Conservation (phyloP, 192 early-diverging fungal genomes). For the Backusella morwellensis region DNA sequence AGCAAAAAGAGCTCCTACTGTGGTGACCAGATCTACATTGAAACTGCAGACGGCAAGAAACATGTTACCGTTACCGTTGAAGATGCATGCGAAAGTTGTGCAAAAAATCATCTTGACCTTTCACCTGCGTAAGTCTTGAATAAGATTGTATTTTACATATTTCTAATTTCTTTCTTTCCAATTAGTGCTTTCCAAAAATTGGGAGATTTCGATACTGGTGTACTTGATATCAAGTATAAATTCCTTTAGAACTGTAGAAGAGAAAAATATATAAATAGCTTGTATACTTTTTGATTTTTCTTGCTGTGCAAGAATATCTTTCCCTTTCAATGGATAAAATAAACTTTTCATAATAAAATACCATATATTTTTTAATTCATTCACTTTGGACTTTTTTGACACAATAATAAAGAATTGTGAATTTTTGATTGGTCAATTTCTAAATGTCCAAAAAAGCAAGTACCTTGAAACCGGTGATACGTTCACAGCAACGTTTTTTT, state of each 20-base stretch:
- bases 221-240: conserved; percentile 24
- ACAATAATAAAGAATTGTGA: no score
- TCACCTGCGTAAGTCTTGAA: conserved; percentile 7
- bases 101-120: conserved; percentile 33
- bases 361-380: no score
- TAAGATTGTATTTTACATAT: no score
- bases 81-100: conserved; percentile 46
- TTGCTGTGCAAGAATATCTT: no score
- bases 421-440: background rate
- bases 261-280: background rate
- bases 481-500: background rate
- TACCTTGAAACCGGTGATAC: background rate
- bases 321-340: no score
- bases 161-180: background rate
- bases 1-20: conserved; percentile 32
- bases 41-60: conserved; percentile 27
- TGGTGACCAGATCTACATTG: conserved; percentile 34
- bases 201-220: conserved; percentile 18
- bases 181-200: conserved; percentile 12
- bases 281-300: no score
- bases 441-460: background rate
- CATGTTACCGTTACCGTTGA: conserved; percentile 37
- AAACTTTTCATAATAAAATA: no score
- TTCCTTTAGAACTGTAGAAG: background rate
- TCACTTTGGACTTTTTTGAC: no score